phyloP scores from a whole-genome alignment of 2,329 filamentous ascomycete genomes.

The Trichocomaceae sp. region DNA sequence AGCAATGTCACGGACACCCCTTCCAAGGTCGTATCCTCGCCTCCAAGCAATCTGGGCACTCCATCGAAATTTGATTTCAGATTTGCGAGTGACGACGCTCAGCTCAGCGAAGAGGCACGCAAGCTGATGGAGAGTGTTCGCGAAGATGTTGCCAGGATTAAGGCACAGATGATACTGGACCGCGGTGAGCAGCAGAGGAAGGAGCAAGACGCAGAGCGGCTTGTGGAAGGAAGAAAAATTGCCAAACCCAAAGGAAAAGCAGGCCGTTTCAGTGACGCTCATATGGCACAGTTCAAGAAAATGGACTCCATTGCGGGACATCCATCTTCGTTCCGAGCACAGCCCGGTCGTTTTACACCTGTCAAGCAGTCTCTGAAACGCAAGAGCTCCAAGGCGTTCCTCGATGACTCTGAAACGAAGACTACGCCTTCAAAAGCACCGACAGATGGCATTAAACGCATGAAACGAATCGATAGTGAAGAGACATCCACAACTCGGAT shows the following conservation, averaged over 20 bases:
- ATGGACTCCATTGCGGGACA: slow-evolving; percentile 95
- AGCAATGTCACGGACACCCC: slow-evolving; percentile 32
- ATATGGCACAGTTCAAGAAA: slow-evolving; percentile 87
- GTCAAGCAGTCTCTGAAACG: slow-evolving; percentile 44
- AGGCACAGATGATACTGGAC: slow-evolving; percentile 59
- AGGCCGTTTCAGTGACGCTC: slow-evolving; percentile 73
- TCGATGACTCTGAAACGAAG: slow-evolving; percentile 54
- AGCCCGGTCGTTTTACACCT: slow-evolving; percentile 38
- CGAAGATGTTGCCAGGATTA: slow-evolving; percentile 64
- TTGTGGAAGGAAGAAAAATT: slow-evolving; percentile 58
- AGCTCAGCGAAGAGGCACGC: slow-evolving; percentile 47
- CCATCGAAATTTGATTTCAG: slow-evolving; percentile 42
- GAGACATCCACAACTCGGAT: slow-evolving; percentile 59
- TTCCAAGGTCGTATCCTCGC: slow-evolving; percentile 33
- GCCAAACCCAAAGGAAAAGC: slow-evolving; percentile 72
- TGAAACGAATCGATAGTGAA: slow-evolving; percentile 60
- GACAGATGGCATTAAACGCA: slow-evolving; percentile 56
- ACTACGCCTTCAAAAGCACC: slow-evolving; percentile 33
- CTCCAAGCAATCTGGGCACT: slow-evolving; percentile 33
- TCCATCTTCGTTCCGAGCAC: slow-evolving; percentile 61
- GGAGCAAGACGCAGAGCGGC: slow-evolving; percentile 39
- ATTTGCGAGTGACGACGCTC: slow-evolving; percentile 38
- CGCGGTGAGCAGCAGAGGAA: slow-evolving; percentile 50
- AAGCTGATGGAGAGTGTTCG: slow-evolving; percentile 61
- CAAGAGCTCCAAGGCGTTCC: slow-evolving; percentile 55